Evolutionary conservation across 495 filamentous ascomycete species (phyloP).

Genomic region (Neurospora discreta): DNA sequence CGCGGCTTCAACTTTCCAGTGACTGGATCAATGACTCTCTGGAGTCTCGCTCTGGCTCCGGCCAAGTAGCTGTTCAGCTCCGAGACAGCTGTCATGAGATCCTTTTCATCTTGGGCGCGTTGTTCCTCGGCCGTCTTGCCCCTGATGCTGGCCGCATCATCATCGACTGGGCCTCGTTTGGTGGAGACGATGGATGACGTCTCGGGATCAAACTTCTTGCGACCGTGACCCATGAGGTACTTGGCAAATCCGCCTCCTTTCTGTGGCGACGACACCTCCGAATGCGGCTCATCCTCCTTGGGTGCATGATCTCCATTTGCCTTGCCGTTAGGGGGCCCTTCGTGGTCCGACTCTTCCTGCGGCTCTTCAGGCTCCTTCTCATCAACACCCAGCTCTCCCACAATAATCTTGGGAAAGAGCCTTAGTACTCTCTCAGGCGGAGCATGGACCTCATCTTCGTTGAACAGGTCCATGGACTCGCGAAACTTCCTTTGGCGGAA

Average conservation of each 20-base stretch:
- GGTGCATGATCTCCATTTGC: constrained; percentile 28
- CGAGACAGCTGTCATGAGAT: constrained; percentile 65
- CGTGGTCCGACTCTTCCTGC: constrained; percentile 27
- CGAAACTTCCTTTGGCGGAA: constrained; percentile 76
- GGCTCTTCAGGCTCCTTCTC: constrained; percentile 28
- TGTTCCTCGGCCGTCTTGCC: constrained; percentile 27
- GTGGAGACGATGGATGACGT: constrained; percentile 56
- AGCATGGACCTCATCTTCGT: constrained; percentile 63
- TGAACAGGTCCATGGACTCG: constrained; percentile 85
- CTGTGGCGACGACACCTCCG: constrained; percentile 29
- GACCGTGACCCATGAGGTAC: constrained; percentile 39
- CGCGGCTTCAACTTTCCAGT: constrained; percentile 57
- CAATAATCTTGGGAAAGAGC: constrained; percentile 73
- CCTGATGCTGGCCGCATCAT: constrained; percentile 37
- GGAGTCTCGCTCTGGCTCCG: constrained; percentile 68
- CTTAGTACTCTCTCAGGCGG: constrained; percentile 82
- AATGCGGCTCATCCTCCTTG: constrained; percentile 18
- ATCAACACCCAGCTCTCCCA: constrained; percentile 53
- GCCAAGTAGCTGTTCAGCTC: constrained; percentile 80
- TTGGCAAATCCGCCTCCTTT: constrained; percentile 36
- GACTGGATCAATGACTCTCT: constrained; percentile 66
- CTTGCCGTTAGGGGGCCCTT: constrained; percentile 37
- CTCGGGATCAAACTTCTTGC: constrained; percentile 41
- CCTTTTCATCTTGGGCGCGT: constrained; percentile 55
- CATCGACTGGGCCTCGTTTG: constrained; percentile 32